Base-by-base conservation (phyloP, 805 yeast genomes). In the Starmerella riodocensis region DNA sequence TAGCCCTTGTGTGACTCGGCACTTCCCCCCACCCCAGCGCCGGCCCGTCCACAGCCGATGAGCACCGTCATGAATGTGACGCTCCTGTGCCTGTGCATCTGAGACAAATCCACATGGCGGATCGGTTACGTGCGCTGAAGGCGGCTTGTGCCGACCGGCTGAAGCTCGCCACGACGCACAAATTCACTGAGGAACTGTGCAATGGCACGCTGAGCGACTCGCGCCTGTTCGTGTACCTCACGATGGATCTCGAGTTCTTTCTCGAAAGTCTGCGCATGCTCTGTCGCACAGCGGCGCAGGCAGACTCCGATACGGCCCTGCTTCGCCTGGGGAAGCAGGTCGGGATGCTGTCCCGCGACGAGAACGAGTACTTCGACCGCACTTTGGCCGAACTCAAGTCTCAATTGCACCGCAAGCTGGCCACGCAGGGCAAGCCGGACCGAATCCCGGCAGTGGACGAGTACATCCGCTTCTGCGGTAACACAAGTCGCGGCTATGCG, bases 201-300 rank as follows among this genome's bases (percentile, higher is more conserved):
- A 19, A 23, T 20, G 49, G 45, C 18, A 34, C 49, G 2, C 29
- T 46, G 2, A 25, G 32, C 23, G 42, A 45, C 18, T 17, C 31
- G 2, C 19, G 32, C 9, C 38, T 46, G n/a, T 31, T 13, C 19
- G 35, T 34, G 3, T 46, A 46, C 24, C 31, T 46, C 2, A 28
- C 19, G 12, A 43, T 46, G 35, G 49, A 46, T 41, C 18, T n/a
- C 16, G 34, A 34, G 37, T 46, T 46, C 36, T 45, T 46, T 29
- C 20, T 36, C 26, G 13, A 9, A 4, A 19, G 34, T n/a, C 25
- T 40, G 21, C 30, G 39, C 8, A 12, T 38, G 22, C 19, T 44
- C 6, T 40, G 43, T 7, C 29, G 42, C 4, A 38, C 47, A 4
- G 20, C 36, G n/a, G 34, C 41, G 16, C 16, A 42, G 17, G 41